Base-by-base conservation (phyloP, 768 basidiomycete species). In the Postia placenta region DNA sequence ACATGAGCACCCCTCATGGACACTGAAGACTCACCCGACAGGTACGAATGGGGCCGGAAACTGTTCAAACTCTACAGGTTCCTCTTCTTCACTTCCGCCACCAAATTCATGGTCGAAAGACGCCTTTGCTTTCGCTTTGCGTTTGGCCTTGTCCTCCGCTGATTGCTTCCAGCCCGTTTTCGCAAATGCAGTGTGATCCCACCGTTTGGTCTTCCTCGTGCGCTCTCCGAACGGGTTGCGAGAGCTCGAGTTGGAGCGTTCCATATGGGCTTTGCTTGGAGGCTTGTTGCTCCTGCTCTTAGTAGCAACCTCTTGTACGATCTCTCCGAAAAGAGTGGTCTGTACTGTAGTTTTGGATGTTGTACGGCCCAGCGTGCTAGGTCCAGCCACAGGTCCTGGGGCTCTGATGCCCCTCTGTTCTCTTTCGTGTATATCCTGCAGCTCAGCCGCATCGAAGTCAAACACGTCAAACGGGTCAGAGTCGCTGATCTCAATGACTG, bases 151-250 rank as follows among this genome's bases (percentile, higher is more conserved):
- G 2, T 66, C 63, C 44, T 61, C 58, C 56, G 75, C 78, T 35
- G 68, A 65, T 44, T 71, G 76, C 58, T 73, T 81, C 68, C 77
- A 67, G 0, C 92, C 92, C 3, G 84, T 79, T 68, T 90, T 87
- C 4, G 92, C 84, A 59, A 89, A 95, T 11, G 72, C 81, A 0
- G 93, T 91, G 20, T 90, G 84, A 61, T 98, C 92, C 96, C 96
- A 99, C 41, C 74, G 71, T 70, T 95, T 97, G 1, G 76, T 80
- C 64, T 86, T 83, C 55, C 59, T 61, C 17, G 54, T 50, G 22
- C 53, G 55, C 19, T 57, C 59, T 2, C 50, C 51, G 17, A 60
- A 42, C 1, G 55, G 43, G 42, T 53, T 59, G 23, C 56, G 56
- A 11, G 51, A 52, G 35, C 55, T 63, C 0, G 80, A 75, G 53